Conservation (phyloP, 768 basidiomycete species). For the Neoboletus subvelutipes region DNA sequence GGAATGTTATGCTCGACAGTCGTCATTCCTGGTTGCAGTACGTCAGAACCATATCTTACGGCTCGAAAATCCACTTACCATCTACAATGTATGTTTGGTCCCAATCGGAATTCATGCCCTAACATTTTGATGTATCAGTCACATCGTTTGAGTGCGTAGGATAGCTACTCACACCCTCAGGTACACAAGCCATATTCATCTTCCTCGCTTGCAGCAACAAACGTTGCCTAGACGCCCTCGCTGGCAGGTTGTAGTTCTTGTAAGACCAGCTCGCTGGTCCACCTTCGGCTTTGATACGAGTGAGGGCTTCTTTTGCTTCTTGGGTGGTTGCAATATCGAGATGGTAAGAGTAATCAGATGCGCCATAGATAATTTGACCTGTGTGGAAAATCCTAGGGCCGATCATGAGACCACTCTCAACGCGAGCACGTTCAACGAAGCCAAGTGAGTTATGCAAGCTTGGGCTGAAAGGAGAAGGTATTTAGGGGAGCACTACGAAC, state of each 20-base stretch:
- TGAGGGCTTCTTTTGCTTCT: slow-evolving; percentile 65
- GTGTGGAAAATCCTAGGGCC: slow-evolving; percentile 75
- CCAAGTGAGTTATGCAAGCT: slow-evolving; percentile 61
- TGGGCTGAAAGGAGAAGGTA: slow-evolving; percentile 42
- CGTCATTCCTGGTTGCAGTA: slow-evolving; percentile 57
- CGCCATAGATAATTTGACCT: slow-evolving; percentile 54
- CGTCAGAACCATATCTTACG: neutral
- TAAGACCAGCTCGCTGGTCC: slow-evolving; percentile 71
- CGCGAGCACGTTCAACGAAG: slow-evolving; percentile 62
- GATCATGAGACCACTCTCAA: slow-evolving; percentile 66
- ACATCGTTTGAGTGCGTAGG: neutral
- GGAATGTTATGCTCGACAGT: slow-evolving; percentile 73
- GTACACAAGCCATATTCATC: slow-evolving; percentile 68
- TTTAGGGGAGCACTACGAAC: neutral
- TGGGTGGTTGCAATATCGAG: slow-evolving; percentile 61
- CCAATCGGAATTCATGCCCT: slow-evolving; percentile 81
- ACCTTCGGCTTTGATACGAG: slow-evolving; percentile 70
- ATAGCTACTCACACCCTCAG: slow-evolving; percentile 54
- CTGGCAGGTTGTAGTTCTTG: slow-evolving; percentile 75
- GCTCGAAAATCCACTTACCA: slow-evolving; percentile 41
- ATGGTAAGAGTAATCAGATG: slow-evolving; percentile 53
- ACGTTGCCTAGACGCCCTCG: slow-evolving; percentile 66
- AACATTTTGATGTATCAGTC: neutral
- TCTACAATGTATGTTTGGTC: slow-evolving; percentile 78
- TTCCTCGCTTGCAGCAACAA: slow-evolving; percentile 60